Conservation (phyloP, 305 asterid species). For the Fraxinus sp. region DNA sequence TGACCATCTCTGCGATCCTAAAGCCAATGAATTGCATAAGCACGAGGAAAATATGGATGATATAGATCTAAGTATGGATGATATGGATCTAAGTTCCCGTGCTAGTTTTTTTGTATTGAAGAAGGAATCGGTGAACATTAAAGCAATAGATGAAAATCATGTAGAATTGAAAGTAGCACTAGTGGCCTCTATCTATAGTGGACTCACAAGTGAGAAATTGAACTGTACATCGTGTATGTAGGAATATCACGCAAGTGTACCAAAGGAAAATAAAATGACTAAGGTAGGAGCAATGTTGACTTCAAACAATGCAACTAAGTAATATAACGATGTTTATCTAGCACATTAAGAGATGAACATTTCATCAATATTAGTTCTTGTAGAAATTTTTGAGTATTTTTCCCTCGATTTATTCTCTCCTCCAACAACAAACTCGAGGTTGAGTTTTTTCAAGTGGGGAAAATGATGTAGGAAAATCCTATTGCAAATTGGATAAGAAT, state of each 20-base stretch:
- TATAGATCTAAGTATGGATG: background rate
- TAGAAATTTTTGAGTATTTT: background rate
- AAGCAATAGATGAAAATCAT: background rate
- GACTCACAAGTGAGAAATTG: background rate
- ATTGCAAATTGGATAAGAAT: background rate
- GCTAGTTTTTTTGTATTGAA: background rate
- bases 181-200: background rate
- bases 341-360: background rate
- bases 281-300: background rate
- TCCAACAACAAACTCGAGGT: background rate
- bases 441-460: background rate
- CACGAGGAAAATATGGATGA: background rate
- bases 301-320: background rate
- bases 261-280: background rate
- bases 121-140: background rate
- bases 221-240: background rate
- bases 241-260: background rate
- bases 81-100: background rate
- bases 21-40: background rate
- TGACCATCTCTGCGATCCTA: background rate
- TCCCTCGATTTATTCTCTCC: background rate
- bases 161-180: background rate
- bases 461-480: background rate
- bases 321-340: background rate
- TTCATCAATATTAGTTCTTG: background rate